These are phyloP conservation scores for Daedaleopsis nitida DNA, from an alignment of 768 basidiomycete genomes.

Conservation along the genomic window DNA sequence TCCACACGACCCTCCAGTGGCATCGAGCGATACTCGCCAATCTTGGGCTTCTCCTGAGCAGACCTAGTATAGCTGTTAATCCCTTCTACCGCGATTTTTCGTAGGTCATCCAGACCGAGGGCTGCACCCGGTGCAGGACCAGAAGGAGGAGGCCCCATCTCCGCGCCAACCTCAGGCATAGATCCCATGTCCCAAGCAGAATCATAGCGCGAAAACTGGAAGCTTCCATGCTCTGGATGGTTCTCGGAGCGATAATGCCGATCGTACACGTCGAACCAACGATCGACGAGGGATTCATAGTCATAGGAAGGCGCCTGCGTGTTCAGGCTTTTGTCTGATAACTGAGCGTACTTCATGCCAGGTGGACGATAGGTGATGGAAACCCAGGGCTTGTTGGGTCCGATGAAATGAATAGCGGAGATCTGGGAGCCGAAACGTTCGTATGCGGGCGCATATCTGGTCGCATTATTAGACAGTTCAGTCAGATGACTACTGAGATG, in stretches of 20 bases:
- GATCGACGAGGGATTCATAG: constrained; percentile 81
- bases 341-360: constrained; percentile 38
- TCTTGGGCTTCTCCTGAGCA: constrained; percentile 33
- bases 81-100: constrained; percentile 62
- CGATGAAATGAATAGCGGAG: constrained; percentile 90
- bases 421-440: constrained; percentile 89
- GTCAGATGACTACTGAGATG: constrained; percentile 7
- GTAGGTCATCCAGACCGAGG: constrained; percentile 66
- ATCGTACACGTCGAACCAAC: constrained; percentile 93
- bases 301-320: constrained; percentile 51
- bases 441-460: constrained; percentile 95
- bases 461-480: background rate
- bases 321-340: constrained; percentile 25
- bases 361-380: constrained; percentile 71
- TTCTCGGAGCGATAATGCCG: constrained; percentile 72
- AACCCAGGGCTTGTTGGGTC: constrained; percentile 94
- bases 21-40: constrained; percentile 78
- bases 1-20: constrained; percentile 90
- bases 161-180: constrained; percentile 34
- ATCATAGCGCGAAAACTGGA: constrained; percentile 67
- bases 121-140: constrained; percentile 33
- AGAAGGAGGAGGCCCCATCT: constrained; percentile 21
- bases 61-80: constrained; percentile 30
- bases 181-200: constrained; percentile 71
- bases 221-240: constrained; percentile 44